Conservation (phyloP, 495 filamentous ascomycete species). For the Penicillium waksmanii region DNA sequence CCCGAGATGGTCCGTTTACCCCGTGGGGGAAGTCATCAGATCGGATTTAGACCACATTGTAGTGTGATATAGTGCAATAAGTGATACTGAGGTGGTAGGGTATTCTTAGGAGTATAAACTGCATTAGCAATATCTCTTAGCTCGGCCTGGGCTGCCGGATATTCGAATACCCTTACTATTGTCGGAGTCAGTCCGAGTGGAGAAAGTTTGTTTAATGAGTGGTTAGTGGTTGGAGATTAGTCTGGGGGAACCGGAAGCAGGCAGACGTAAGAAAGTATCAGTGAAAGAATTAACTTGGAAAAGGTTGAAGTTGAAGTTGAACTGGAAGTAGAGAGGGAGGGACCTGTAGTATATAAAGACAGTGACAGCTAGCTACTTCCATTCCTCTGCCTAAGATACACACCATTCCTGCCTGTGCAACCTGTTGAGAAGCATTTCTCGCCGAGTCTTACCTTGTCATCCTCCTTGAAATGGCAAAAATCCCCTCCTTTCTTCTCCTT, state of each 20-base stretch:
- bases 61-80: neutral
- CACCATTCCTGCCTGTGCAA: no score
- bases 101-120: no score
- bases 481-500: neutral
- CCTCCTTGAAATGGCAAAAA: no score
- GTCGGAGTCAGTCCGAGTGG: conserved; percentile 23
- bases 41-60: no score
- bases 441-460: neutral
- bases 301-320: neutral
- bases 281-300: neutral
- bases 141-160: neutral
- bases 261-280: neutral
- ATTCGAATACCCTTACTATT: neutral
- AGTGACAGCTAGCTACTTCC: no score
- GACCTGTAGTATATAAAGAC: no score
- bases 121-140: no score
- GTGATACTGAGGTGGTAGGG: no score
- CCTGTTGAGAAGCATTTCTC: neutral
- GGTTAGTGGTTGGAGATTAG: neutral
- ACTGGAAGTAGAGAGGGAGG: neutral
- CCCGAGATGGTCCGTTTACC: neutral
- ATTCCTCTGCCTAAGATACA: no score
- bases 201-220: neutral
- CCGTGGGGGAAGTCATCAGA: conserved; percentile 9
- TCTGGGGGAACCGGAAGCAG: neutral